phyloP scores from a whole-genome alignment of 129 eudicot genomes.

The Centella asiatica region DNA sequence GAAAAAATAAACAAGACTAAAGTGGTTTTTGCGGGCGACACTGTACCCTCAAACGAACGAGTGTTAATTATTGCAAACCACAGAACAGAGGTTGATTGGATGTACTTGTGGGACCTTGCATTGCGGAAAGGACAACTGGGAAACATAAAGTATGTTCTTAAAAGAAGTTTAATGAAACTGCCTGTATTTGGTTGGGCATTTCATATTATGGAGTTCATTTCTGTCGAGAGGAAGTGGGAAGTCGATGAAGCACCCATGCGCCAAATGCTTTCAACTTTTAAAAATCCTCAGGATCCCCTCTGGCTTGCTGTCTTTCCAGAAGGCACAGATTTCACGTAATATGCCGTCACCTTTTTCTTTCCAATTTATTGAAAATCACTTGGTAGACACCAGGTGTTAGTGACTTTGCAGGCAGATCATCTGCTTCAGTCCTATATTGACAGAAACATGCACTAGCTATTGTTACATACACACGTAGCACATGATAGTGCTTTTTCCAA shows the following conservation, averaged over 20 bases:
- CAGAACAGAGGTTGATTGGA: constrained; percentile 94
- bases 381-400: not conserved
- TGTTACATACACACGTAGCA: not conserved
- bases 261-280: constrained; percentile 58
- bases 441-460: not conserved
- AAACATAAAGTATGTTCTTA: constrained; percentile 67
- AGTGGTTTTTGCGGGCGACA: constrained; percentile 79
- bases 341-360: constrained; percentile 7
- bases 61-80: constrained; percentile 78
- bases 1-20: constrained; percentile 81
- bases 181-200: constrained; percentile 96
- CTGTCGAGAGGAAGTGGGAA: constrained; percentile 80
- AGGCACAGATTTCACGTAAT: constrained; percentile 95
- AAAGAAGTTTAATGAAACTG: constrained; percentile 81
- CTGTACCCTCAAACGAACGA: constrained; percentile 45
- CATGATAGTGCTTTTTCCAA: constrained; percentile 4
- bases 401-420: not conserved
- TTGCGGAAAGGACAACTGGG: constrained; percentile 74
- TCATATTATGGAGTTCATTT: constrained; percentile 79
- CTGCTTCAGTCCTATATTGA: constrained; percentile 1
- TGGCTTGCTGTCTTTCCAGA: constrained; percentile 96
- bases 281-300: constrained; percentile 52
- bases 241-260: constrained; percentile 56
- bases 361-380: not conserved
- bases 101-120: constrained; percentile 97